Evolutionary conservation across 2,329 filamentous ascomycete genomes (phyloP), one percentile per base, ranked within the genome.

Genomic region (Talaromyces funiculosus): DNA sequence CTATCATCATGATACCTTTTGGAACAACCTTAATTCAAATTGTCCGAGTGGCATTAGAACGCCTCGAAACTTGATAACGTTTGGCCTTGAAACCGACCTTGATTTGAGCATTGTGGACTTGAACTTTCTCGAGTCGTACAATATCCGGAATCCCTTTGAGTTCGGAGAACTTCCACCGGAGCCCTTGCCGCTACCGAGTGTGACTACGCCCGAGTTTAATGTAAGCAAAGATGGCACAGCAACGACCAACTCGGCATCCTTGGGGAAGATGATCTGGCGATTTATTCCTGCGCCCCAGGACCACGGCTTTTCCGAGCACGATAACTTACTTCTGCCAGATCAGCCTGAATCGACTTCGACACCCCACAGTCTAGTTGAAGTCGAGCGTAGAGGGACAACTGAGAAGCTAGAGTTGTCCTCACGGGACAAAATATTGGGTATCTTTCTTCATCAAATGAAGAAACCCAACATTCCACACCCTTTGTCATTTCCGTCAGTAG

Each of bases 61-160:
- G 2, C 62, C 63, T 9, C 54, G 63, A 18, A 53, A 55, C 3
- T 43, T 60, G 16, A 45, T 64, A 18, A 56, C 55, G 5, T 63
- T 67, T 38, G 63, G 60, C 18, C 60, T 67, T 29, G 63, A 63
- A 51, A 61, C 65, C 1, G 62, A 63, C 43, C 68, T 69, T 24
- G 69, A 71, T 9, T 64, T 74, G 0, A 69, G 71, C 24, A 68
- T 71, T 14, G 63, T 72, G 4, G 71, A 74, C 55, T 63, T 74
- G 1, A 64, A 64, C 10, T 74, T 74, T 31, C 65, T 74, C 4
- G 69, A 73, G 16, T 64, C 66, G 0, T 74, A 74, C 53, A 73
- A 73, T 40, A 62, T 61, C 0, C 69, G 60, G 7, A 66, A 70
- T 3, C 72, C 72, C 0, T 74, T 74, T 9, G 69, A 73, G 59